Evolutionary conservation across 352 stramenopile species (phyloP).

Genomic region (Phytophthora cactorum): DNA sequence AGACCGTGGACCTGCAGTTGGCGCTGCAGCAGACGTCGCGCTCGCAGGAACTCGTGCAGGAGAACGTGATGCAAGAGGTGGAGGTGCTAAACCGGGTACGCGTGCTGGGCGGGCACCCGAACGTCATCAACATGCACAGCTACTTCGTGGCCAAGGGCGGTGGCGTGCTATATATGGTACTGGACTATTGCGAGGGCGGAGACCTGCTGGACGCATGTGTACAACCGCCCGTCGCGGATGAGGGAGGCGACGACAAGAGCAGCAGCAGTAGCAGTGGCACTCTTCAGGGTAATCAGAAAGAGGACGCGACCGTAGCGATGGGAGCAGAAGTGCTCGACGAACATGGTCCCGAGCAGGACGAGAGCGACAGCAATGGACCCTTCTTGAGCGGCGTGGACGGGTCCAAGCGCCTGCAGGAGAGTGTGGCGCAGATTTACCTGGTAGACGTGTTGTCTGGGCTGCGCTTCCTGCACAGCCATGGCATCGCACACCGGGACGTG

Average conservation of each 20-base stretch:
- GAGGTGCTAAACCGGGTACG: slow-evolving; percentile 66
- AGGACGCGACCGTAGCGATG: slow-evolving; percentile 2
- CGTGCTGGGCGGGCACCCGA: slow-evolving; percentile 64
- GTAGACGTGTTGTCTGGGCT: slow-evolving; percentile 73
- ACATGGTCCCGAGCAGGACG: slow-evolving; percentile 11
- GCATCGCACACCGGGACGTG: slow-evolving; percentile 93
- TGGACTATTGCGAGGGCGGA: slow-evolving; percentile 81
- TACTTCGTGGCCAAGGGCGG: slow-evolving; percentile 65
- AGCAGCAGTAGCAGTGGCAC: slow-evolving; percentile 6
- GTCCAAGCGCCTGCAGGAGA: slow-evolving; percentile 51
- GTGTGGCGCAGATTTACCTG: slow-evolving; percentile 60
- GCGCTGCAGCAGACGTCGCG: slow-evolving; percentile 61
- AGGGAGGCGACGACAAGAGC: slow-evolving; percentile 7
- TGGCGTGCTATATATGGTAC: slow-evolving; percentile 65
- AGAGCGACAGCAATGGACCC: slow-evolving; percentile 3
- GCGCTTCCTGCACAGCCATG: slow-evolving; percentile 66
- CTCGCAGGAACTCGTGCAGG: slow-evolving; percentile 58
- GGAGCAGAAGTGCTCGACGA: slow-evolving; percentile 1
- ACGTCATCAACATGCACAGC: slow-evolving; percentile 73
- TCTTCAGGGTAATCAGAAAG: slow-evolving; percentile 16
- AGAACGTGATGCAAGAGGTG: slow-evolving; percentile 75
- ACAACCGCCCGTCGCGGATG: slow-evolving; percentile 9
- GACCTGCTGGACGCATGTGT: slow-evolving; percentile 75
- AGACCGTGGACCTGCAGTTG: slow-evolving; percentile 71
- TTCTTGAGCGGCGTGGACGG: slow-evolving; percentile 31